Evolutionary conservation across 306 rosid species (phyloP).

Genomic region (Mucuna pruriens): DNA sequence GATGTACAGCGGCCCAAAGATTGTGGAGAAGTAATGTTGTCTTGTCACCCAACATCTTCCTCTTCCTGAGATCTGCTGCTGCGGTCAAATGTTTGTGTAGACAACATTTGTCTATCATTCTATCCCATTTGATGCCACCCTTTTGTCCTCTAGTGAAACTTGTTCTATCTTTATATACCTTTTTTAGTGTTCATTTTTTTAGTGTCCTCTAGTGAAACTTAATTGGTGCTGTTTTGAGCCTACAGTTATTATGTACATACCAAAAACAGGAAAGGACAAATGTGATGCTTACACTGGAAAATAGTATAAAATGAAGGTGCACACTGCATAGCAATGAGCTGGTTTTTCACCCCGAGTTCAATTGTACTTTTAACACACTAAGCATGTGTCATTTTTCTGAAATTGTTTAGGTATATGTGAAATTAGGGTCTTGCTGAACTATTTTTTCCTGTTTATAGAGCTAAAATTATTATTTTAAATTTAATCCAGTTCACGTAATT

Average conservation of each 20-base stretch:
- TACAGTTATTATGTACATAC: conserved; percentile 54
- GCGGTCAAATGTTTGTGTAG: conserved; percentile 34
- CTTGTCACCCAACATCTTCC: conserved; percentile 6
- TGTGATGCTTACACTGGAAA: conserved; percentile 42
- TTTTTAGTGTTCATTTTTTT: background rate
- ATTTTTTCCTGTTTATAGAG: too few relatives aligned
- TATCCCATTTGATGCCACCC: background rate
- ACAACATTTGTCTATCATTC: conserved; percentile 7
- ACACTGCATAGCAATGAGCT: background rate
- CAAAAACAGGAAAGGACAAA: conserved; percentile 37
- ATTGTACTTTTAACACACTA: too few relatives aligned
- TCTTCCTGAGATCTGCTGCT: background rate
- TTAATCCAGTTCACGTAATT: too few relatives aligned
- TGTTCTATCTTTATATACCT: background rate
- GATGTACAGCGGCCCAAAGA: conserved; percentile 66
- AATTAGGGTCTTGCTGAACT: too few relatives aligned
- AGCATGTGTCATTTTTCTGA: too few relatives aligned
- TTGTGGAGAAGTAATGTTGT: conserved; percentile 46
- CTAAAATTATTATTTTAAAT: too few relatives aligned
- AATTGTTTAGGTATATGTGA: too few relatives aligned
- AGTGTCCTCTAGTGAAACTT: conserved; percentile 39
- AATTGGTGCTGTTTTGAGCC: conserved; percentile 5
- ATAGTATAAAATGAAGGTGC: conserved; percentile 42
- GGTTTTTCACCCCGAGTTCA: too few relatives aligned
- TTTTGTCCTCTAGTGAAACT: conserved; percentile 13